These are phyloP conservation scores for Aspergillus awamori DNA, from an alignment of 2,329 filamentous ascomycete species.

Conservation along the genomic window DNA sequence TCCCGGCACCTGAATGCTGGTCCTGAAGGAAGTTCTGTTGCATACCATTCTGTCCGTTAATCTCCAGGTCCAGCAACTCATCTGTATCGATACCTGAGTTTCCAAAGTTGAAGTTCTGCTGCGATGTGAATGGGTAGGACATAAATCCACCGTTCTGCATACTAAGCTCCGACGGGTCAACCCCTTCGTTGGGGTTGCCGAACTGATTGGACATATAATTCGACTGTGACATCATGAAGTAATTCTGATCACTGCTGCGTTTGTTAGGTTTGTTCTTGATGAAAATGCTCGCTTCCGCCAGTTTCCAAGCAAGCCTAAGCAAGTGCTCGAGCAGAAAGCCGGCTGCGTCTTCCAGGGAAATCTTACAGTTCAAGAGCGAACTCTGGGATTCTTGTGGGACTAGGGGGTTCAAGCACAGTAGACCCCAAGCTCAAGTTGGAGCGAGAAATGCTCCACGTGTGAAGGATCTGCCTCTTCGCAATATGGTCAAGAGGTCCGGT, in stretches of 20 bases:
- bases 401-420: background rate
- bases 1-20: conserved; percentile 56
- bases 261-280: conserved; percentile 72
- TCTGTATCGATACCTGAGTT: conserved; percentile 83
- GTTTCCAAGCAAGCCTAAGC: conserved; percentile 33
- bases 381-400: conserved; percentile 1
- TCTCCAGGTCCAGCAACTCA: conserved; percentile 72
- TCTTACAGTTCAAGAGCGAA: conserved; percentile 25
- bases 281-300: conserved; percentile 62
- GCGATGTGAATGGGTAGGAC: conserved; percentile 62
- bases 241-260: conserved; percentile 56
- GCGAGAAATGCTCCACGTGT: background rate
- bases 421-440: background rate
- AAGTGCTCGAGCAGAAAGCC: conserved; percentile 16
- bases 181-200: conserved; percentile 58
- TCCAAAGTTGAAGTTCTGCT: conserved; percentile 74
- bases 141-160: conserved; percentile 61
- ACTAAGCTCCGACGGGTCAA: conserved; percentile 84
- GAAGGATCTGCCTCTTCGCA: background rate
- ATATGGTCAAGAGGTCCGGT: background rate
- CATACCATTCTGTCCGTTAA: conserved; percentile 45
- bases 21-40: conserved; percentile 49
- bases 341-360: conserved; percentile 15
- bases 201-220: conserved; percentile 60
- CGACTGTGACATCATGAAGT: conserved; percentile 53